These are phyloP conservation scores for Chlorella vulgaris DNA, from an alignment of 139 green algal species.

Conservation along the genomic window DNA sequence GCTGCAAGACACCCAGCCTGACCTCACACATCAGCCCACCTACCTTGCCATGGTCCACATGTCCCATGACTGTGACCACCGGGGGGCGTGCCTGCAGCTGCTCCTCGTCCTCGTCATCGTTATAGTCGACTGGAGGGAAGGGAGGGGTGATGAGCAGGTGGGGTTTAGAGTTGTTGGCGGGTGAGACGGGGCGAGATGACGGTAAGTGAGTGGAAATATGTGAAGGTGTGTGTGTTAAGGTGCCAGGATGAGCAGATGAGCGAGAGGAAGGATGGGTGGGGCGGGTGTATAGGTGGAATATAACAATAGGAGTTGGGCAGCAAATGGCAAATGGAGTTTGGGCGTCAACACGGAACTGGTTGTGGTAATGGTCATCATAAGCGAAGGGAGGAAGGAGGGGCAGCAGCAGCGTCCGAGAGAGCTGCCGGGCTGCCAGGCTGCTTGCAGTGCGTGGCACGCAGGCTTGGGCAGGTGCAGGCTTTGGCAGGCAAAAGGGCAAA, in stretches of 20 bases:
- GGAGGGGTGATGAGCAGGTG: background rate
- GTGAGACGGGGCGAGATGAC: background rate
- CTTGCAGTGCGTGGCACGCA: background rate
- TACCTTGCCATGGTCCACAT: conserved; percentile 98
- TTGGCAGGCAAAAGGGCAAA: background rate
- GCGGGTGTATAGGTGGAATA: too few species aligned
- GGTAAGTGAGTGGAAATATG: background rate
- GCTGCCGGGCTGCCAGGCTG: background rate
- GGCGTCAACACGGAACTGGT: too few species aligned
- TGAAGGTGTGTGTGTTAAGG: too few species aligned
- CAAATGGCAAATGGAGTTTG: too few species aligned
- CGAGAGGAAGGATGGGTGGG: too few species aligned
- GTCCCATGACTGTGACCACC: conserved; percentile 98
- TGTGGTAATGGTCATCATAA: too few species aligned
- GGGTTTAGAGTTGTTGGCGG: background rate
- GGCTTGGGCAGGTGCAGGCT: background rate
- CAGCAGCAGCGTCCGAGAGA: too few species aligned
- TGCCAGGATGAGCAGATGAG: too few species aligned
- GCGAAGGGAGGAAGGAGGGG: too few species aligned
- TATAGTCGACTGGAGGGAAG: conserved; percentile 44
- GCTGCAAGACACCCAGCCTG: too few species aligned
- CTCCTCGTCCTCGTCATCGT: conserved; percentile 85
- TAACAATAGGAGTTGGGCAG: too few species aligned
- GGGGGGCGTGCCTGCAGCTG: conserved; percentile 76
- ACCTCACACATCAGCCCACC: background rate